A percentile compares a stretch with the other conserved stretches of the same genome.
Evolutionary conservation across 192 early-diverging fungal species (phyloP).

Genomic region (Entomortierella lignicola): DNA sequence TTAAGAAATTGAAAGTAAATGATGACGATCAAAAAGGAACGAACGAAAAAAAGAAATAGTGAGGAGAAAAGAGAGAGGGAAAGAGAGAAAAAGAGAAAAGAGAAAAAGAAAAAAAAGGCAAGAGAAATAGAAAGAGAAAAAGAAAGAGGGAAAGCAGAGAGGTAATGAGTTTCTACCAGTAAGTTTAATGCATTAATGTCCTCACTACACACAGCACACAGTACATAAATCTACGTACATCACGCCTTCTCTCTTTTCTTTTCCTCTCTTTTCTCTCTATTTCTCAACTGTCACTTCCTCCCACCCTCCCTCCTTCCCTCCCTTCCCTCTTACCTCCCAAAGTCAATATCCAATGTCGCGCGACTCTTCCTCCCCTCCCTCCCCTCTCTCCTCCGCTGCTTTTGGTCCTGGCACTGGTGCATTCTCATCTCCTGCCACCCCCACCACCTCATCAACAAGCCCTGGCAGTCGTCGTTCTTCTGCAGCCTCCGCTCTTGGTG

Average conservation of each 20-base stretch:
- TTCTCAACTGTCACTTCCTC: not conserved
- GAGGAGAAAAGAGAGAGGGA: too few species aligned
- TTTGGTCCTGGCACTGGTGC: not conserved
- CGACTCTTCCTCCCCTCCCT: constrained; percentile 8
- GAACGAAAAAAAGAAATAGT: not conserved
- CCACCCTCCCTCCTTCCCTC: not conserved
- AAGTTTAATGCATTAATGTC: too few species aligned
- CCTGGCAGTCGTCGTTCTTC: constrained; percentile 42
- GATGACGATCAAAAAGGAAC: too few species aligned
- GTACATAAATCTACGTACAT: too few species aligned
- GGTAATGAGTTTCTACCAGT: too few species aligned
- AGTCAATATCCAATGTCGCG: constrained; percentile 2
- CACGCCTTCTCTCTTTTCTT: constrained; percentile 2
- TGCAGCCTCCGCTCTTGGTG: constrained; percentile 14
- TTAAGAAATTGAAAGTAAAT: too few species aligned
- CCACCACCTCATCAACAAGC: not conserved
- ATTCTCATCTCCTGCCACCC: not conserved
- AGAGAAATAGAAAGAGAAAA: not conserved
- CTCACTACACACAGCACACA: too few species aligned
- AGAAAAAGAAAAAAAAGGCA: not conserved
- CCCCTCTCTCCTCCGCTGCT: constrained; percentile 8
- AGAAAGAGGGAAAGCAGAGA: not conserved
- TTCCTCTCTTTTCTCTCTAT: not conserved
- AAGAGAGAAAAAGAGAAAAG: not conserved
- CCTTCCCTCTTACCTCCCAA: not conserved